Evolutionary conservation across 2,329 filamentous ascomycete genomes (phyloP).

Genomic region (Alternaria consortialis): DNA sequence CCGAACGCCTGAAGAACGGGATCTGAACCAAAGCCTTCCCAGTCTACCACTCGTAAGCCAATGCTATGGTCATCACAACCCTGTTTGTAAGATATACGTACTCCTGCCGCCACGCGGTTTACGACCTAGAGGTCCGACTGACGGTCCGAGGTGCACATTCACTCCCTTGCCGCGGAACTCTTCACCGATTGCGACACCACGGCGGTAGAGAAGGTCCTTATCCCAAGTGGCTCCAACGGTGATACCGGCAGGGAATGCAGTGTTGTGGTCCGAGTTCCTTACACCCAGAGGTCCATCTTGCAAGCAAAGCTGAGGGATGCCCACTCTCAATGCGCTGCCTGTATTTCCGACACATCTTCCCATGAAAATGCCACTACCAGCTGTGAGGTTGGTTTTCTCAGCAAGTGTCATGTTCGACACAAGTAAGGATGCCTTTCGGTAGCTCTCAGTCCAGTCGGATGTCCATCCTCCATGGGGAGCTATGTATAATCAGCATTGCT

Average conservation of each 20-base stretch:
- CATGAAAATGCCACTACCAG: slow-evolving; percentile 76
- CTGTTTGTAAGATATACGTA: slow-evolving; percentile 7
- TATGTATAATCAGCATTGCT: slow-evolving; percentile 9
- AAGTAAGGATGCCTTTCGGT: slow-evolving; percentile 71
- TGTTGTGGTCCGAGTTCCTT: slow-evolving; percentile 76
- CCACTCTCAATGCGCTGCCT: slow-evolving; percentile 73
- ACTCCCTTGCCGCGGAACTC: slow-evolving; percentile 78
- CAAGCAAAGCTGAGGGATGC: slow-evolving; percentile 70
- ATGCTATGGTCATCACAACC: background rate
- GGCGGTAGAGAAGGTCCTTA: slow-evolving; percentile 74
- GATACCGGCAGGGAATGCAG: slow-evolving; percentile 81
- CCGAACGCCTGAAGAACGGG: slow-evolving; percentile 77
- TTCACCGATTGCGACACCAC: slow-evolving; percentile 72
- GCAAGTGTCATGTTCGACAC: slow-evolving; percentile 81
- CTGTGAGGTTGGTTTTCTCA: slow-evolving; percentile 81
- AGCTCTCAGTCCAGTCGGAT: slow-evolving; percentile 73
- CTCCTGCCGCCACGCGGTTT: slow-evolving; percentile 69
- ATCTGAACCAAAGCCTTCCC: slow-evolving; percentile 78
- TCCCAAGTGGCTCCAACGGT: slow-evolving; percentile 78
- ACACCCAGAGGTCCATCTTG: slow-evolving; percentile 78
- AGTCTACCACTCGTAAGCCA: slow-evolving; percentile 53
- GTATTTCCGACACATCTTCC: slow-evolving; percentile 78
- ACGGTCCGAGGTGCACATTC: slow-evolving; percentile 75
- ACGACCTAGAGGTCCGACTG: slow-evolving; percentile 74
- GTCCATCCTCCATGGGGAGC: slow-evolving; percentile 77